A percentile compares a stretch with the other conserved stretches of the same genome.
These are phyloP conservation scores for Silene uniflora DNA, from an alignment of 148 eudicot genomes.

Conservation along the genomic window DNA sequence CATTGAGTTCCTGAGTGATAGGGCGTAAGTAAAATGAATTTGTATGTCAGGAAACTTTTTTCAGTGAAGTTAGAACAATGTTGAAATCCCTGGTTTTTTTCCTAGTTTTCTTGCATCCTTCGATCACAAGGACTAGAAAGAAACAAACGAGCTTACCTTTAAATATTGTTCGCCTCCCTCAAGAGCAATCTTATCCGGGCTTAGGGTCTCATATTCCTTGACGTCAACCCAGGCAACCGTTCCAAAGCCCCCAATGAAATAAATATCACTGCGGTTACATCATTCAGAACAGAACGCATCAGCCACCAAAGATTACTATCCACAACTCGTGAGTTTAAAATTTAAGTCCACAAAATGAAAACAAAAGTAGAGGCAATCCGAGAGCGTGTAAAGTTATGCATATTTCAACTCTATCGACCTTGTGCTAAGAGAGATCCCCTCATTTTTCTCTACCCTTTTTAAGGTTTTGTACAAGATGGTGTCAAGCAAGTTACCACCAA, in stretches of 20 bases:
- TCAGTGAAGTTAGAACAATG: neutral
- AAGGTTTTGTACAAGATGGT: too few relatives aligned
- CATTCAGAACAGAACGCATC: slow-evolving; percentile 16
- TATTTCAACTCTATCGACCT: neutral
- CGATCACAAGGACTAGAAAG: neutral
- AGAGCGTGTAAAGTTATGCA: too few relatives aligned
- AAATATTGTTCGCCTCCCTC: slow-evolving; percentile 95
- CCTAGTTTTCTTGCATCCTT: neutral
- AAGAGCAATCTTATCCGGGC: slow-evolving; percentile 86
- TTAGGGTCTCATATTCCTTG: slow-evolving; percentile 70
- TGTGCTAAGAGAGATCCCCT: neutral
- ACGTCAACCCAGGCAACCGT: slow-evolving; percentile 99
- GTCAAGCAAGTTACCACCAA: too few relatives aligned
- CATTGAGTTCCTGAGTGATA: slow-evolving; percentile 71
- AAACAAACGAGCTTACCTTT: slow-evolving; percentile 45
- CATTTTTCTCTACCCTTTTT: neutral
- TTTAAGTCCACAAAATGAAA: too few relatives aligned
- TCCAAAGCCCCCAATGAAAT: slow-evolving; percentile 99
- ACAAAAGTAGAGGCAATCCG: too few relatives aligned
- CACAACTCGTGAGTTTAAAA: too few relatives aligned
- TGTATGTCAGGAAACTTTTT: neutral
- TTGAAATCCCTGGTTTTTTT: neutral
- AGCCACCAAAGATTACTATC: neutral
- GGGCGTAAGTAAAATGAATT: neutral
- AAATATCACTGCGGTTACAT: slow-evolving; percentile 64